Evolutionary conservation across 2,329 filamentous ascomycete species (phyloP).

Genomic region (Cadophora sp.): DNA sequence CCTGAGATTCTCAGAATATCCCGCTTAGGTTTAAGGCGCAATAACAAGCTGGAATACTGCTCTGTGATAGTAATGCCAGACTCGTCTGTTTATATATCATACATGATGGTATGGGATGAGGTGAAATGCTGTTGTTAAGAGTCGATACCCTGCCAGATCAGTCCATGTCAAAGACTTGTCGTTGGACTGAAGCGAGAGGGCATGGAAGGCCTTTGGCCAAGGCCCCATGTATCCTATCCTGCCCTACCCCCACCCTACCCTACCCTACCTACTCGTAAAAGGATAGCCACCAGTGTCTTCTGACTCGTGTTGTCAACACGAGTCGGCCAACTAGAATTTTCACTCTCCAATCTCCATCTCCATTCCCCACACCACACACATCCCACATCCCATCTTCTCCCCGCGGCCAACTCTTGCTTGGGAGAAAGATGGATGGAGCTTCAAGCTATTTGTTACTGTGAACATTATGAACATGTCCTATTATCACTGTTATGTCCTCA

Average conservation of each 20-base stretch:
- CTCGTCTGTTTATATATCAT: no score
- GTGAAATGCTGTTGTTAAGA: no score
- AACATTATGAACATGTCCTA: no score
- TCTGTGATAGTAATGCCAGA: no score
- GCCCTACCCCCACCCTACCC: no score
- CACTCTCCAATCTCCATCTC: conserved; percentile 2
- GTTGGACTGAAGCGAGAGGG: no score
- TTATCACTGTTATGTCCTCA: no score
- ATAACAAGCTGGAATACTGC: neutral
- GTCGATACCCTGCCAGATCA: no score
- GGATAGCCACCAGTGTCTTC: neutral
- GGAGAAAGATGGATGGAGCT: neutral
- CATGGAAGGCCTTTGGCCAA: no score
- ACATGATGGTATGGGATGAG: no score
- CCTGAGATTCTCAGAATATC: neutral
- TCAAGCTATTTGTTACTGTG: neutral
- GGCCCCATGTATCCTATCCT: no score
- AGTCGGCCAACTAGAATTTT: conserved; percentile 8
- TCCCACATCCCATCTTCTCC: conserved; percentile 2
- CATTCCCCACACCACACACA: neutral
- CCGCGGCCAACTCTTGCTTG: neutral
- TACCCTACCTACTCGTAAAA: neutral
- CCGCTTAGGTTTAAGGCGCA: neutral
- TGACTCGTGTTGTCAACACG: conserved; percentile 12
- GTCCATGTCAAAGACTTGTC: no score